Conservation (phyloP, 1,284 basidiomycete species). For the Bjerkandera adusta region DNA sequence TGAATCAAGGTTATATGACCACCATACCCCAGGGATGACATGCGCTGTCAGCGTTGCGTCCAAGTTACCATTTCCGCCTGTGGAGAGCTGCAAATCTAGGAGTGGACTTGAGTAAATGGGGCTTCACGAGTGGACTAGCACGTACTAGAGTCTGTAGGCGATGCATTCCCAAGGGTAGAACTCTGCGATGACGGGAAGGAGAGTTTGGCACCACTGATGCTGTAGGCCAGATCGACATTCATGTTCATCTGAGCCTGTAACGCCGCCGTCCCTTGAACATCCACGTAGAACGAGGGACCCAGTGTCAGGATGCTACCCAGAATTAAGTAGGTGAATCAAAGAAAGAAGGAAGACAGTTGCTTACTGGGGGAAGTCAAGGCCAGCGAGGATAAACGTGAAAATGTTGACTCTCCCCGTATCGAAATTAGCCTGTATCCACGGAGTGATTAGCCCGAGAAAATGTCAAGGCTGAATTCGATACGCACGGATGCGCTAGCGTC, state of each 20-base stretch:
- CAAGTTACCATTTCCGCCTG: too few relatives aligned
- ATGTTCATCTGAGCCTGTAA: slow-evolving; percentile 38
- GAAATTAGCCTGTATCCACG: slow-evolving; percentile 31
- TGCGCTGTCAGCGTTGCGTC: too few relatives aligned
- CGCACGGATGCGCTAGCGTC: slow-evolving; percentile 20
- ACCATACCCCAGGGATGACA: slow-evolving; percentile 42
- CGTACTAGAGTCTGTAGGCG: too few relatives aligned
- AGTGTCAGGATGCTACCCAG: slow-evolving; percentile 30
- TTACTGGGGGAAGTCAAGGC: slow-evolving; percentile 41
- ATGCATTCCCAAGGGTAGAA: too few relatives aligned
- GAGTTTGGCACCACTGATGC: slow-evolving; percentile 34
- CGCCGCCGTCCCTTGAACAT: slow-evolving; percentile 23
- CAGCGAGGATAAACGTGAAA: slow-evolving; percentile 36
- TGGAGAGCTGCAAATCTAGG: too few relatives aligned
- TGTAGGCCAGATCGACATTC: slow-evolving; percentile 35
- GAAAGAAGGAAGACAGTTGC: slow-evolving; percentile 1
- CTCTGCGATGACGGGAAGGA: slow-evolving; percentile 50
- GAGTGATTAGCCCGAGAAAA: background rate
- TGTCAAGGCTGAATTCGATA: too few relatives aligned
- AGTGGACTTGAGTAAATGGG: too few relatives aligned
- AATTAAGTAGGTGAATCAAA: too few relatives aligned
- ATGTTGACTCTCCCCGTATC: slow-evolving; percentile 34
- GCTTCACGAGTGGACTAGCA: too few relatives aligned
- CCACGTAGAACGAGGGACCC: slow-evolving; percentile 35
- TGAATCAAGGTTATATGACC: background rate